A percentile compares a stretch with the other conserved stretches of the same genome.
Conservation (phyloP, 169 alveolate species). For the Eimeria falciformis region DNA sequence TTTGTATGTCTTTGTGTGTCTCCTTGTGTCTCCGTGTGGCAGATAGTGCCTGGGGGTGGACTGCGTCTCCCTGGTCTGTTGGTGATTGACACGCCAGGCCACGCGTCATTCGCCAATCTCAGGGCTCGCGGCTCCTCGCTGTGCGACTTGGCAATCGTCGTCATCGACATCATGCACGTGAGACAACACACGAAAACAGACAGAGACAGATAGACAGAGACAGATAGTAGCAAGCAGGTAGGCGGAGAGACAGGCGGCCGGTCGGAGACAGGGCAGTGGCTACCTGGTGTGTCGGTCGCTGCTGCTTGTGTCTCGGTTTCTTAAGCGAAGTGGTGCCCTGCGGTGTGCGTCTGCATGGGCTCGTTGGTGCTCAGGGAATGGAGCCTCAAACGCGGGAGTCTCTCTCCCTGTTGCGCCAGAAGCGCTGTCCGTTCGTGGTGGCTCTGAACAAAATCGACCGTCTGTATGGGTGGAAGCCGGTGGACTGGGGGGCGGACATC, state of each 20-base stretch:
- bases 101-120: constrained; percentile 97
- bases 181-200: neutral
- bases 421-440: constrained; percentile 97
- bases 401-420: constrained; percentile 91
- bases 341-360: neutral
- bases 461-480: constrained; percentile 94
- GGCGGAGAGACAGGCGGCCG: no score
- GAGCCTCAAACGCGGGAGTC: constrained; percentile 98
- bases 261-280: no score
- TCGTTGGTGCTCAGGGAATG: constrained; percentile 88
- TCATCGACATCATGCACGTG: constrained; percentile 98
- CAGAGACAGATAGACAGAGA: neutral
- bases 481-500: constrained; percentile 76
- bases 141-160: constrained; percentile 99
- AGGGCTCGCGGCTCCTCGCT: constrained; percentile 99
- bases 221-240: no score
- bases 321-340: no score
- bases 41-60: no score
- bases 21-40: no score
- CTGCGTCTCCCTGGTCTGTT: constrained; percentile 97
- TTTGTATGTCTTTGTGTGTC: no score
- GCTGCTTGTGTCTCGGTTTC: neutral
- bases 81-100: constrained; percentile 99
- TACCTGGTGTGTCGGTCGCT: no score
- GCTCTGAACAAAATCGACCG: constrained; percentile 99